Evolutionary conservation across 768 basidiomycete genomes (phyloP), one percentile per base, ranked within the genome.

Genomic region (Dendrothele bispora): DNA sequence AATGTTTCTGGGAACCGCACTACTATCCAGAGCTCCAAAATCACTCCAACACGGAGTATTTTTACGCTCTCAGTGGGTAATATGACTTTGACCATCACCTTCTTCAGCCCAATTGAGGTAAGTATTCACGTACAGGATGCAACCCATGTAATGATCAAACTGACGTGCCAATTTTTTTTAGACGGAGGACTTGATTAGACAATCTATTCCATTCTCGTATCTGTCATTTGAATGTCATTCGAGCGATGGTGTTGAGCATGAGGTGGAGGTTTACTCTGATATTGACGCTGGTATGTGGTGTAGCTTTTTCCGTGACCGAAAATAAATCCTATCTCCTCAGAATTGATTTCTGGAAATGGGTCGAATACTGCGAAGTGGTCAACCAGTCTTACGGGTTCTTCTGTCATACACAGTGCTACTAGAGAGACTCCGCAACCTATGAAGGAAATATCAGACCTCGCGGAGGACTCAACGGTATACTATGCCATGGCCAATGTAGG

Each of bases 31-130:
- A 54, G 37, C n/a, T 39, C 41, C 21, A 26, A 48, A 37, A 43
- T 56, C 24, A 54, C 54, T 2, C 55, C 55, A 20, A 56, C 55
- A 7, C 39, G 46, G 8, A 48, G 48, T 7, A 69, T 67, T 5
- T 78, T 83, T 46, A 67, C 66, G 5, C 55, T 83, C 54, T 60
- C 63, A 7, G 79, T 83, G 3, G 82, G 81, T 1, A 69, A 73
- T 3, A 63, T 83, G 25, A 64, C 69, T 42, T 62, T 84, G 15
- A 75, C 73, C 26, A 68, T 73, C 7, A 77, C 68, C 2, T 84
- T 82, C 54, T 59, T 82, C 11, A 82, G 77, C 54, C 55, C 55
- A 11, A 54, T 56, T 25, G 55, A 56, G 53, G 55, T 56, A n/a
- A n/a, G 28, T 15, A 34, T 29, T n/a, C 17, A 22, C 11, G 4